Base-by-base conservation (phyloP, 768 basidiomycete genomes). In the Lactarius psammicola region DNA sequence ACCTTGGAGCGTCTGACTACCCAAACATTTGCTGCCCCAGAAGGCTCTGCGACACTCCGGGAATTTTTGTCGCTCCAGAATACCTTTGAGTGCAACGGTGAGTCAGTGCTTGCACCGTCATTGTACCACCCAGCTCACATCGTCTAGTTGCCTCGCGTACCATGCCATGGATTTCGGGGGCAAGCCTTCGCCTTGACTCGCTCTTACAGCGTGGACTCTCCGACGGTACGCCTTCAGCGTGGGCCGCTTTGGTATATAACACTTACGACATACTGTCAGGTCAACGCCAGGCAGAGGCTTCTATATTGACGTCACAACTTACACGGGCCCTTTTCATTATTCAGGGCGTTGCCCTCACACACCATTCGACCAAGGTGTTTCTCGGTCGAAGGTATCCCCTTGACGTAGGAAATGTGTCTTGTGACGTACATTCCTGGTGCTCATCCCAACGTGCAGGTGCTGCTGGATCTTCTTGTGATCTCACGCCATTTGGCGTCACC, bases 11-110 rank as follows among this genome's bases (percentile, higher is more conserved):
- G 68, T n/a, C 60, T 75, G 57, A 62, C 75, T 59, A 68, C 74
- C 60, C 57, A 88, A 87, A 71, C 79, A 77, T 69, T 80, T 82
- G 34, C 76, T 87, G 34, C 81, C n/a, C 80, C 81, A 63, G 78
- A 82, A 46, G 71, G 76, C 30, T 73, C 78, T n/a, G 75, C 80
- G 28, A 72, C 80, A 20, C 75, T 78, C 20, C 80, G 79, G 33
- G 80, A 81, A 10, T 78, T 85, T 68, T 78, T 80, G 42, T 75
- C 77, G 55, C 76, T 92, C 49, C 92, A 94, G 73, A 85, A 89
- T 69, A 85, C 85, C 0, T 93, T 94, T 69, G 89, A 94, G 74
- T 91, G 88, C 75, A 94, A 94, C 72, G 79, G 92, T 92, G 70
- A 66, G 89, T 51, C 33, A 23, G 33, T 17, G 63, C 54, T 62